A percentile compares a stretch with the other conserved stretches of the same genome.
These are phyloP conservation scores for Suillus clintonianus DNA, from an alignment of 768 basidiomycete genomes.

Conservation along the genomic window DNA sequence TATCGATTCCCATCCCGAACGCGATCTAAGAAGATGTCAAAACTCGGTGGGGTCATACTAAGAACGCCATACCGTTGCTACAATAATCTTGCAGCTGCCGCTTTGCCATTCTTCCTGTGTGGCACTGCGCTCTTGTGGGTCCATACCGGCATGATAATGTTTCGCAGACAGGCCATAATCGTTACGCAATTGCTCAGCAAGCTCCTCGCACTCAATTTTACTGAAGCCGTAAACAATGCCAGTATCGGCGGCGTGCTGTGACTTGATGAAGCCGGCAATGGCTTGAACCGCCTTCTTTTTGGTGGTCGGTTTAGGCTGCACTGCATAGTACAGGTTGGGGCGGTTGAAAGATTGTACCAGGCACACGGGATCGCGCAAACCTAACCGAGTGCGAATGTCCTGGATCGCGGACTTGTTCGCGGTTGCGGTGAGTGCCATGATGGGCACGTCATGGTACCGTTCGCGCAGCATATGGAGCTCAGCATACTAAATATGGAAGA, in stretches of 20 bases:
- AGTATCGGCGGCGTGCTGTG: slow-evolving; percentile 54
- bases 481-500: slow-evolving; percentile 53
- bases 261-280: slow-evolving; percentile 70
- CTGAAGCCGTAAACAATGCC: slow-evolving; percentile 88
- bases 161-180: slow-evolving; percentile 59
- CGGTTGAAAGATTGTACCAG: slow-evolving; percentile 91
- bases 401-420: slow-evolving; percentile 76
- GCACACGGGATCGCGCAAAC: slow-evolving; percentile 54
- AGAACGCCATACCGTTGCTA: slow-evolving; percentile 74
- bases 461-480: slow-evolving; percentile 66
- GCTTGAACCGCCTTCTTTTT: slow-evolving; percentile 50
- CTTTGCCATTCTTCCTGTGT: slow-evolving; percentile 75
- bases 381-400: slow-evolving; percentile 76
- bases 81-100: slow-evolving; percentile 76
- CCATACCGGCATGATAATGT: slow-evolving; percentile 88
- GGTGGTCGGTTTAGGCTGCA: slow-evolving; percentile 50
- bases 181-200: slow-evolving; percentile 67
- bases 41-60: not conserved
- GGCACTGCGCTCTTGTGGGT: slow-evolving; percentile 56
- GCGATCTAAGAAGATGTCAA: slow-evolving; percentile 60
- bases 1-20: slow-evolving; percentile 98
- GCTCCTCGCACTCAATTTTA: slow-evolving; percentile 74
- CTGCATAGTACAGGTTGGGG: slow-evolving; percentile 80
- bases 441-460: slow-evolving; percentile 77
- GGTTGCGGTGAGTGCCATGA: slow-evolving; percentile 97